Conservation (phyloP, 768 basidiomycete species). For the Boletus rex-veris region DNA sequence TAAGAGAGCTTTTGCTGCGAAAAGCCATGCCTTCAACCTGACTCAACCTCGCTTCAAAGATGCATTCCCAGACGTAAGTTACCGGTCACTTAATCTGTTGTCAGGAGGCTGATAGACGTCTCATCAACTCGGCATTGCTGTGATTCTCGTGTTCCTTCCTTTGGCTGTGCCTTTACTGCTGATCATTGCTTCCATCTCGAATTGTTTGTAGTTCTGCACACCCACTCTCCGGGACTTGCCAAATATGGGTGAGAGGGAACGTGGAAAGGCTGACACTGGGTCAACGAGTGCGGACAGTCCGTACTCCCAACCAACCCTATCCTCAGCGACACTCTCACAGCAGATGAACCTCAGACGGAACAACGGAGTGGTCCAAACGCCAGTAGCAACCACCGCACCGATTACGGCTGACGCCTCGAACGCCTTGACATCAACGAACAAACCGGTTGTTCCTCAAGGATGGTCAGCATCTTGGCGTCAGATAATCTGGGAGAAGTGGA, state of each 20-base stretch:
- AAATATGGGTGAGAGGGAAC: constrained; percentile 87
- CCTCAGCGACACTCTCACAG: constrained; percentile 21
- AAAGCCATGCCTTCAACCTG: constrained; percentile 87
- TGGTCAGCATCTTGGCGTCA: constrained; percentile 63
- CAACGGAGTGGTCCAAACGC: constrained; percentile 19
- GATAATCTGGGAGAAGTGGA: constrained; percentile 80
- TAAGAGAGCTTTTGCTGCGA: constrained; percentile 70
- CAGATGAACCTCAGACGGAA: constrained; percentile 21
- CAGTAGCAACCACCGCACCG: constrained; percentile 10
- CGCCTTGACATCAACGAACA: constrained; percentile 25
- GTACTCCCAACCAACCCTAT: constrained; percentile 11
- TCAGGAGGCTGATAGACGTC: constrained; percentile 21
- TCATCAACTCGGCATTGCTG: constrained; percentile 15
- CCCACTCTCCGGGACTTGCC: constrained; percentile 70
- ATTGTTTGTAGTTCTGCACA: constrained; percentile 58
- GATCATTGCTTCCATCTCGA: constrained; percentile 15
- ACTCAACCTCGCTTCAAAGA: constrained; percentile 77
- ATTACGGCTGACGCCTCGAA: constrained; percentile 16
- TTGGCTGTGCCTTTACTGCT: constrained; percentile 15
- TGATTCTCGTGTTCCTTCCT: constrained; percentile 14
- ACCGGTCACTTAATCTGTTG: constrained; percentile 13
- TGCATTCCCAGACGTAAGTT: constrained; percentile 83
- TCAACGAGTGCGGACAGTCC: constrained; percentile 19
- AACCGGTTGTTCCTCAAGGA: constrained; percentile 38
- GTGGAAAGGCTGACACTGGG: constrained; percentile 44